Base-by-base conservation (phyloP, 2,329 filamentous ascomycete genomes). In the Colletotrichum viniferum region DNA sequence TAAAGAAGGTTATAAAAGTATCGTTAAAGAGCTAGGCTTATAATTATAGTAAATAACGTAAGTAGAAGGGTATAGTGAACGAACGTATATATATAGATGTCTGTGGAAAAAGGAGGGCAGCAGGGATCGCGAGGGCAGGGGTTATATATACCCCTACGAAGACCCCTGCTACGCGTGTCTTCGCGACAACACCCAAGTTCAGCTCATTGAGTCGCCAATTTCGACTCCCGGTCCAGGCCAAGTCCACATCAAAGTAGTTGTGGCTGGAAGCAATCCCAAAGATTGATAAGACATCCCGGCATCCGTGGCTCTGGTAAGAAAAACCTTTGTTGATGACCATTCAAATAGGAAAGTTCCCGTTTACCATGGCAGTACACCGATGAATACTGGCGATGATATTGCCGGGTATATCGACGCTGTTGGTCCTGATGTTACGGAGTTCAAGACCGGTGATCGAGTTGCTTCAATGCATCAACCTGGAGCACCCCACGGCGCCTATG, bases 381-480 rank as follows among this genome's bases (percentile, higher is more conserved):
- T 58, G 24, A 81, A 81, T 30, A 58, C 3, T 0, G 77, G 78
- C 13, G 78, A 80, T n/a, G 79, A 80, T 28, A 60, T 79, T 55
- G 78, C 78, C 10, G 79, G 79, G 10, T 56, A 69, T 32, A 71
- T 80, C 12, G 65, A 78, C 3, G 28, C 36, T 5, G 75, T 79
- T 24, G 79, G 79, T 5, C 36, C 68, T 3, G 66, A 60, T 2
- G 77, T 80, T 12, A 60, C 32, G 13, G 77, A 76, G 24, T 79
- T 80, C 61, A 61, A 69, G n/a, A 62, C 75, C 2, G 86, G 87
- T 16, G 87, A 88, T 76, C 82, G 87, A 55, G 87, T 88, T 28
- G 84, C 84, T 7, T 85, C 84, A 3, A 87, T 87, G 67, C 87
- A 88, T 73, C 83, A 89, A 77, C 91, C 92, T 86, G 78, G 83